Percentiles rank a stretch among this genome's conserved stretches.
Evolutionary conservation across 805 yeast genomes (phyloP).

Genomic region (Teunomyces gatunensis): DNA sequence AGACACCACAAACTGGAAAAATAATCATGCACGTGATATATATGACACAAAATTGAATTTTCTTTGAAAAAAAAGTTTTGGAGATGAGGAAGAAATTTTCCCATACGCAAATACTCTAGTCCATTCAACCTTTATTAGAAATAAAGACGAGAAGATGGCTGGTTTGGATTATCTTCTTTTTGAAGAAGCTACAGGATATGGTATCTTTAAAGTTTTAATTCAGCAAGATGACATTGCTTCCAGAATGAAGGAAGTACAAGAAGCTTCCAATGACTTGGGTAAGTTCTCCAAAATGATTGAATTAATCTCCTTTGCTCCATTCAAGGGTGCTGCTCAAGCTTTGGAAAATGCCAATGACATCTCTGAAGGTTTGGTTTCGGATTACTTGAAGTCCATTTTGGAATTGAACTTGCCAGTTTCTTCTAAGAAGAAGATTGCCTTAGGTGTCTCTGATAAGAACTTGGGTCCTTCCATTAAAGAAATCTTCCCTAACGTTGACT

Average conservation of each 20-base stretch:
- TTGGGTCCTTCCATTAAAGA: conserved; percentile 97
- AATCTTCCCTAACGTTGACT: conserved; percentile 81
- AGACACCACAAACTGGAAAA: background rate
- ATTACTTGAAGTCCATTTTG: conserved; percentile 81
- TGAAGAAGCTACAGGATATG: conserved; percentile 99
- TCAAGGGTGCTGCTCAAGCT: conserved; percentile 99
- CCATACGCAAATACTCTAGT: conserved; percentile 5
- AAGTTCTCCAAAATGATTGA: conserved; percentile 90
- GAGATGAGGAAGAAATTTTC: conserved; percentile 18
- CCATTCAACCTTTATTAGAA: conserved; percentile 1
- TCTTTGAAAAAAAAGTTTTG: conserved; percentile 5
- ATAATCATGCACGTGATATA: background rate
- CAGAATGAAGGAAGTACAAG: conserved; percentile 90
- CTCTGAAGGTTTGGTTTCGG: conserved; percentile 94
- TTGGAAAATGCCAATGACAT: conserved; percentile 97
- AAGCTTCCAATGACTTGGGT: conserved; percentile 79
- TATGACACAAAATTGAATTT: conserved; percentile 5
- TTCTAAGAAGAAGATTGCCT: conserved; percentile 60
- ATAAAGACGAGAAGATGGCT: conserved; percentile 11
- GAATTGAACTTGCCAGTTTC: conserved; percentile 89
- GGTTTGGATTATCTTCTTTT: conserved; percentile 82
- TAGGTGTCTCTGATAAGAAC: conserved; percentile 92
- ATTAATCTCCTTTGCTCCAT: conserved; percentile 93
- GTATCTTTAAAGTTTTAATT: conserved; percentile 86
- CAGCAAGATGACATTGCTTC: conserved; percentile 95